These are phyloP conservation scores for Dalbergia cultrata DNA, from an alignment of 306 rosid species.

Conservation along the genomic window DNA sequence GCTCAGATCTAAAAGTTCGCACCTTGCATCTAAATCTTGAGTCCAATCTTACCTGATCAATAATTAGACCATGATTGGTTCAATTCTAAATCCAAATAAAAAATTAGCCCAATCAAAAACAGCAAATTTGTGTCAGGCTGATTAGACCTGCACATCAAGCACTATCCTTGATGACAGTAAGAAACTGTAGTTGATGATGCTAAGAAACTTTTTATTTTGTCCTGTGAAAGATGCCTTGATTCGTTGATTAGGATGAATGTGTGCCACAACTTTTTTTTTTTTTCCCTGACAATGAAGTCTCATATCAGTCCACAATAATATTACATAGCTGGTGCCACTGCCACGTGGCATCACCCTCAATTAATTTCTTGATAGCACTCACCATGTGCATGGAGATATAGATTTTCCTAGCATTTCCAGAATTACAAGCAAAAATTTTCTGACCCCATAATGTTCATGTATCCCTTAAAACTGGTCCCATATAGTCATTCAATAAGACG, in stretches of 20 bases:
- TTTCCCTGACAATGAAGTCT: conserved; percentile 9
- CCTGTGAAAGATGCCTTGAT: conserved; percentile 4
- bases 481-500: no score
- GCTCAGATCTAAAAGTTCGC: neutral
- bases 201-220: neutral
- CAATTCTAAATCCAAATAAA: neutral
- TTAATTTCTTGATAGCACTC: conserved; percentile 31
- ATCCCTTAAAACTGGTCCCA: no score
- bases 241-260: neutral
- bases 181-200: neutral
- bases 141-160: neutral
- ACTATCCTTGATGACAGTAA: neutral
- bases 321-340: conserved; percentile 2
- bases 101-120: neutral
- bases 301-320: conserved; percentile 32
- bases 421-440: no score
- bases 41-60: neutral
- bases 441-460: no score
- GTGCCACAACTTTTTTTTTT: conserved; percentile 15
- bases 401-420: conserved; percentile 13
- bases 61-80: neutral
- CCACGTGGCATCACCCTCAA: conserved; percentile 36
- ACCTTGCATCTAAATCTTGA: neutral
- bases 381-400: conserved; percentile 14
- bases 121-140: neutral